Conservation (phyloP, 2,329 filamentous ascomycete species). For the Paracamarosporium sp. region DNA sequence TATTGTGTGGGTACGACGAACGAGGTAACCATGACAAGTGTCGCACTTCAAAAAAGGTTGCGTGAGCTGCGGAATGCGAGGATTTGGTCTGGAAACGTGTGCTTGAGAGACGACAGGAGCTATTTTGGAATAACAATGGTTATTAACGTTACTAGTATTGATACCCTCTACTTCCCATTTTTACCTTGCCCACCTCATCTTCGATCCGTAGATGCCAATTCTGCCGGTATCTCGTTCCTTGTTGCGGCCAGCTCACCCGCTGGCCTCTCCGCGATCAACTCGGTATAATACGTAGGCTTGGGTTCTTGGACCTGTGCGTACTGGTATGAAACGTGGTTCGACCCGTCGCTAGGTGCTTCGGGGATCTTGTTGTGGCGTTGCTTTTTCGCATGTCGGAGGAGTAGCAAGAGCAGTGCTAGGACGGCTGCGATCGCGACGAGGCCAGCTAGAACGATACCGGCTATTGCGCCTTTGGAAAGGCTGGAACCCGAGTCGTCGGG, state of each 20-base stretch:
- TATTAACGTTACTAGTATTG: too few species aligned
- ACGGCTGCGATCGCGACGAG: conserved; percentile 19
- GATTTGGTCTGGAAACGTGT: too few species aligned
- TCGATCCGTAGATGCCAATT: not conserved
- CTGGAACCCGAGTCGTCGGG: not conserved
- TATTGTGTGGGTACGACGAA: too few species aligned
- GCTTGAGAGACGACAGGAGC: too few species aligned
- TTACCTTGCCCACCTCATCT: not conserved
- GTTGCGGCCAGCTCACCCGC: not conserved
- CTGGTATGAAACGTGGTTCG: not conserved
- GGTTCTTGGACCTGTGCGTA: not conserved
- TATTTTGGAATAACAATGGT: too few species aligned
- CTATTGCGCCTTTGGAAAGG: conserved; percentile 23
- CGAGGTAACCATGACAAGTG: too few species aligned
- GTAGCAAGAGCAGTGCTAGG: conserved; percentile 19
- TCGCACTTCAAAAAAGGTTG: too few species aligned
- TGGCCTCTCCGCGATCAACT: not conserved
- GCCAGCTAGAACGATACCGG: conserved; percentile 23
- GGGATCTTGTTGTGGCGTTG: conserved; percentile 6
- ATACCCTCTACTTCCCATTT: not conserved
- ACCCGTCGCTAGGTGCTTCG: not conserved
- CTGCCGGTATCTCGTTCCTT: not conserved
- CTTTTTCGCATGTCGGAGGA: conserved; percentile 21
- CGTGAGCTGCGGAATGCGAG: too few species aligned
- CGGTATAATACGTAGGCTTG: not conserved